Base-by-base conservation (phyloP, 306 rosid species). In the Argentina anserina region DNA sequence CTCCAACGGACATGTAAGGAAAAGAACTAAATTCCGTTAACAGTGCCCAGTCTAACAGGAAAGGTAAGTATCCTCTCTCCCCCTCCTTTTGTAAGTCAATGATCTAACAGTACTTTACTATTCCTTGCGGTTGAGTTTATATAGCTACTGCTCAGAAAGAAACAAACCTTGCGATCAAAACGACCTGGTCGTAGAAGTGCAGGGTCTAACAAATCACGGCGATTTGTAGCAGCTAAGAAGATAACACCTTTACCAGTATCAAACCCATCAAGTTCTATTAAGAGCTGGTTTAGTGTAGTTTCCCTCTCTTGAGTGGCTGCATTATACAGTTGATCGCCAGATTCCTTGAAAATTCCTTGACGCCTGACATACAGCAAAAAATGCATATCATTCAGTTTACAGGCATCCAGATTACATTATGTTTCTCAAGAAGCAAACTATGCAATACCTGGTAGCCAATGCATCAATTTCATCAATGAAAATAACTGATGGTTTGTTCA, bases 121-220 rank as follows among this genome's bases (percentile, higher is more conserved):
- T 75, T 70, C 60, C 62, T 78, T 75, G 59, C 25, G 64, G 37
- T 28, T 28, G 67, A 47, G 21, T 40, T n/a, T 18, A 20, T 20
- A 49, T 25, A 29, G 14, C 14, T 59, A 61, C 25, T 63, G 75
- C 58, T 76, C 73, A 66, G 75, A 58, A 75, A 74, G 71, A 87
- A 80, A 78, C 82, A 76, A 83, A 94, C 99, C 99, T 91, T 94
- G 79, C 99, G 96, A 84, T 94, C 99, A 26, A 94, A 92, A 81
- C 96, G 97, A 76, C 99, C 99, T 11, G 99, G 97, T 75, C 99
- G 92, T 47, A 94, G 99, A 84, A 94, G 99, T 46, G 99, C 99
- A 71, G 97, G 99, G 70, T 94, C 99, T 76, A 94, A 81, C 84
- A 94, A 84, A 87, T 94, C 99, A 86, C 89, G 84, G 69, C 99